These are phyloP conservation scores for Dryadomyces sulphureus DNA, from an alignment of 2,329 filamentous ascomycete species.

Conservation along the genomic window DNA sequence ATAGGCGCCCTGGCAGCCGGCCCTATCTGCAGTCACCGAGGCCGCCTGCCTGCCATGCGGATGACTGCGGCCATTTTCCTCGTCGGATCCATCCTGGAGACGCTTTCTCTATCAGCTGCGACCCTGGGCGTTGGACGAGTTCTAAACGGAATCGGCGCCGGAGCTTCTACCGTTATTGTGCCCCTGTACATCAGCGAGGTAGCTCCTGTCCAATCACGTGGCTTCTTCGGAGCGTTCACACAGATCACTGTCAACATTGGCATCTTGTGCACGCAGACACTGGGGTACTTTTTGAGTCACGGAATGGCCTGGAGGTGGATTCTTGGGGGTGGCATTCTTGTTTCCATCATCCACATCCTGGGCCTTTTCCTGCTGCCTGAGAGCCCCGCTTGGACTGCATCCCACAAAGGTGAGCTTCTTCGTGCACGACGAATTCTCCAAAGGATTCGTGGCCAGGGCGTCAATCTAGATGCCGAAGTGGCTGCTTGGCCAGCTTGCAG, in stretches of 20 bases:
- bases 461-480: conserved; percentile 61
- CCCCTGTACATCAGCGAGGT: conserved; percentile 92
- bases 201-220: conserved; percentile 57
- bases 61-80: conserved; percentile 64
- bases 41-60: conserved; percentile 63
- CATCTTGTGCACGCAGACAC: conserved; percentile 66
- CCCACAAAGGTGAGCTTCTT: conserved; percentile 41
- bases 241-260: conserved; percentile 90
- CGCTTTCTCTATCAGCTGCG: conserved; percentile 51
- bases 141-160: conserved; percentile 69
- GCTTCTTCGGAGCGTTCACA: conserved; percentile 72
- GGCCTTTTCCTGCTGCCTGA: conserved; percentile 70
- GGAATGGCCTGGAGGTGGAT: conserved; percentile 73
- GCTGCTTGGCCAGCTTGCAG: conserved; percentile 39
- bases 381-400: conserved; percentile 73
- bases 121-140: conserved; percentile 61
- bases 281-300: conserved; percentile 79
- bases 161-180: conserved; percentile 80
- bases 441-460: conserved; percentile 55
- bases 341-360: conserved; percentile 52
- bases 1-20: conserved; percentile 69
- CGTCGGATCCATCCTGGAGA: conserved; percentile 61
- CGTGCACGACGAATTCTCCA: conserved; percentile 55
- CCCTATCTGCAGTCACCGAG: conserved; percentile 61
- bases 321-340: conserved; percentile 53